Evolutionary conservation across 495 filamentous ascomycete genomes (phyloP).

Genomic region (Penicillium nucicola): DNA sequence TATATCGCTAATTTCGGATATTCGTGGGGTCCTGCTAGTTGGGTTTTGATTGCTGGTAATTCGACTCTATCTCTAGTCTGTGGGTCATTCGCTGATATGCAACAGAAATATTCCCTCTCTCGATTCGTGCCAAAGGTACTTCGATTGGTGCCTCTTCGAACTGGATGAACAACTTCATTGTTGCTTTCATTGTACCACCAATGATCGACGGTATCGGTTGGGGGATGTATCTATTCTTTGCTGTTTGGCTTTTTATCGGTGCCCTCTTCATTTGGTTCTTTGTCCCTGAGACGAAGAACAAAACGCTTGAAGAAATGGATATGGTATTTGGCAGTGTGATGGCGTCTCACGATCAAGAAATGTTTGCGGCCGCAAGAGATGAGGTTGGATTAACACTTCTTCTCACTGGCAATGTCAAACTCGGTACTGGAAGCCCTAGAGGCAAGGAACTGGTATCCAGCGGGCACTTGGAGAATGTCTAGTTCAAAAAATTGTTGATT

Average conservation of each 20-base stretch:
- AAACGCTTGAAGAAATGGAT: conserved; percentile 64
- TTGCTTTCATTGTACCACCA: conserved; percentile 5
- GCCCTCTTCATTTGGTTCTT: conserved; percentile 56
- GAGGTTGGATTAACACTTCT: too few species aligned
- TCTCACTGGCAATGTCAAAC: too few species aligned
- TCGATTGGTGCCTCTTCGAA: conserved; percentile 16
- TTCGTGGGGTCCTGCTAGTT: conserved; percentile 8
- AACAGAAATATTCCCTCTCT: conserved; percentile 33
- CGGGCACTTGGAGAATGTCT: background rate
- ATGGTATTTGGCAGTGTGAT: conserved; percentile 42
- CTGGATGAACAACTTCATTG: conserved; percentile 19
- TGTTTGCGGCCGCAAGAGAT: too few species aligned
- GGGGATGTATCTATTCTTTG: conserved; percentile 64
- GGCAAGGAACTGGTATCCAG: too few species aligned
- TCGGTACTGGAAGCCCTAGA: too few species aligned
- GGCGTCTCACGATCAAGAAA: too few species aligned
- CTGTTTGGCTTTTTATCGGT: conserved; percentile 53
- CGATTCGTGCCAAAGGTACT: conserved; percentile 17
- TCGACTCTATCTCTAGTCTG: too few species aligned
- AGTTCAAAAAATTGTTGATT: background rate
- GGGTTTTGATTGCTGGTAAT: too few species aligned
- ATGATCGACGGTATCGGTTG: conserved; percentile 14
- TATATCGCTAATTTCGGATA: conserved; percentile 38
- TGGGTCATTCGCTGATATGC: too few species aligned
- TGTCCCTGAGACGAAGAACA: conserved; percentile 64